Evolutionary conservation across 352 stramenopile genomes (phyloP).

Genomic region (Phytophthora sp.): DNA sequence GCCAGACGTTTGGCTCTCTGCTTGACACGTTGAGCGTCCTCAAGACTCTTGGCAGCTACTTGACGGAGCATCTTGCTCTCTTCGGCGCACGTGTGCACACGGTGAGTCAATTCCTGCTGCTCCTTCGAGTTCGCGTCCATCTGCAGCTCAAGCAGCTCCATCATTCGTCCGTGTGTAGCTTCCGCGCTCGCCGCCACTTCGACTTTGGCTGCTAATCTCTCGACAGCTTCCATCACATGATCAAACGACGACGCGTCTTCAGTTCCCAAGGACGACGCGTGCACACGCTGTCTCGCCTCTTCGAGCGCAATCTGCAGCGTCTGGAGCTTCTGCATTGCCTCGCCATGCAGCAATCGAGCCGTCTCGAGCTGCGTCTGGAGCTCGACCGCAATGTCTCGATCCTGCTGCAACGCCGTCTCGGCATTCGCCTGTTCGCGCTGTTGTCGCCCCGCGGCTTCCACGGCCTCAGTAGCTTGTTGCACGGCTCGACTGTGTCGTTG

Average conservation of each 20-base stretch:
- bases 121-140: slow-evolving; percentile 29
- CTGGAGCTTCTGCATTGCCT: slow-evolving; percentile 33
- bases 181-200: slow-evolving; percentile 60
- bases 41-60: slow-evolving; percentile 49
- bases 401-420: slow-evolving; percentile 45
- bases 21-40: slow-evolving; percentile 68
- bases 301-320: slow-evolving; percentile 42
- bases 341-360: slow-evolving; percentile 30
- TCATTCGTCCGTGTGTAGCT: slow-evolving; percentile 44
- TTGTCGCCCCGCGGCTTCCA: slow-evolving; percentile 41
- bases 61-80: slow-evolving; percentile 53
- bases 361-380: slow-evolving; percentile 45
- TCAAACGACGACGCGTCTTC: slow-evolving; percentile 21
- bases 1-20: slow-evolving; percentile 53
- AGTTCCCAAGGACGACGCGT: slow-evolving; percentile 34
- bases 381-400: slow-evolving; percentile 26
- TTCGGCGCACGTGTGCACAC: slow-evolving; percentile 37
- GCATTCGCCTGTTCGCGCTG: slow-evolving; percentile 36
- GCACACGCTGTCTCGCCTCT: slow-evolving; percentile 40
- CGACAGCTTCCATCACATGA: slow-evolving; percentile 39
- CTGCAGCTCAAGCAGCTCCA: slow-evolving; percentile 36
- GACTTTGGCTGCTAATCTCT: slow-evolving; percentile 57
- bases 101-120: slow-evolving; percentile 36
- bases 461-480: slow-evolving; percentile 51
- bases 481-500: slow-evolving; percentile 51